Evolutionary conservation across 805 yeast species (phyloP).

Genomic region (Cyberlindnera maritima): DNA sequence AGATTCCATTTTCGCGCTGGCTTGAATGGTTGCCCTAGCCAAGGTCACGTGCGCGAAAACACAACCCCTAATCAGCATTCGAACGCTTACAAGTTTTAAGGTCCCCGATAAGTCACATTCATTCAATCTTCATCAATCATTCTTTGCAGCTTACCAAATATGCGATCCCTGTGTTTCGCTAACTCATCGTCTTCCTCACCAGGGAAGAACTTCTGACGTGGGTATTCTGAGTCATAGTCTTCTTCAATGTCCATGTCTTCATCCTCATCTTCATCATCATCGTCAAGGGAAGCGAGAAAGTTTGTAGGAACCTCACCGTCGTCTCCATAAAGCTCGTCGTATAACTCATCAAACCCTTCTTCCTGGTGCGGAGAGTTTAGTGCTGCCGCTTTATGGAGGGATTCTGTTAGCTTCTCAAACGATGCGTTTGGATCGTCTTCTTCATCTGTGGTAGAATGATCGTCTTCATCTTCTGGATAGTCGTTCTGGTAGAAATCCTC

Average conservation of each 20-base stretch:
- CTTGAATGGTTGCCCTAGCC: constrained; percentile 3
- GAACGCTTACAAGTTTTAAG: too few species aligned
- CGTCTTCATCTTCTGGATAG: constrained; percentile 93
- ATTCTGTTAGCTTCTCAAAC: constrained; percentile 18
- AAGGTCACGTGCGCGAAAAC: constrained; percentile 1
- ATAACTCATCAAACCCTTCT: constrained; percentile 34
- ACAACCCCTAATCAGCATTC: neutral
- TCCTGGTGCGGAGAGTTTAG: constrained; percentile 4
- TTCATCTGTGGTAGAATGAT: constrained; percentile 28
- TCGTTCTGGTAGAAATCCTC: constrained; percentile 91
- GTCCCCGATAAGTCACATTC: too few species aligned
- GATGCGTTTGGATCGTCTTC: constrained; percentile 18
- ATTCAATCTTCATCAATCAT: constrained; percentile 45
- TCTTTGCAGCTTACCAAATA: constrained; percentile 53
- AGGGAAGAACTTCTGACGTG: constrained; percentile 53
- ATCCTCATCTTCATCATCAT: constrained; percentile 39
- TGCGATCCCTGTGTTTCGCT: constrained; percentile 61
- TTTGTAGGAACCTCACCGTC: constrained; percentile 44
- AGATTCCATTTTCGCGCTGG: neutral
- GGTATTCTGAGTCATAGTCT: constrained; percentile 31
- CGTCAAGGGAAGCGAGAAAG: constrained; percentile 34
- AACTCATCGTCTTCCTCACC: constrained; percentile 56
- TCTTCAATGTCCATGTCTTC: constrained; percentile 53
- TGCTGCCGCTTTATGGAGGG: constrained; percentile 15
- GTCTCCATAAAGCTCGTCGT: constrained; percentile 78